A percentile compares a stretch with the other conserved stretches of the same genome.
These are phyloP conservation scores for Prunella vulgaris DNA, from an alignment of 257 asterid genomes.

Conservation along the genomic window DNA sequence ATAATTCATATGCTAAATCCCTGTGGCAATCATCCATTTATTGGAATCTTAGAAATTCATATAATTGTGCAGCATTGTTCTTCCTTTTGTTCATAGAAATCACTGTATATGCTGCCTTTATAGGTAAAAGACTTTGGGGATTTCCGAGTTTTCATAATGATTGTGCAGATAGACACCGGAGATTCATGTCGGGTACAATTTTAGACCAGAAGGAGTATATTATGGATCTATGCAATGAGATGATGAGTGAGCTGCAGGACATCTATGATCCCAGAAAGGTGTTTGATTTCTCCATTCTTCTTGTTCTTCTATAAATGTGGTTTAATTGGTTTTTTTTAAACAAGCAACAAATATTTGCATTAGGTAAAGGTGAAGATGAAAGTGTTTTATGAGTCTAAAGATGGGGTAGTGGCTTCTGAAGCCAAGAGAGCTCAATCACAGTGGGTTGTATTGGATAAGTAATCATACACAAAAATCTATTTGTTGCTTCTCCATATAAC, in stretches of 20 bases:
- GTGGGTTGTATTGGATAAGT: slow-evolving; percentile 92
- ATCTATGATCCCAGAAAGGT: slow-evolving; percentile 67
- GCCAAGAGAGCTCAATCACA: slow-evolving; percentile 57
- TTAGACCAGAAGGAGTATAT: slow-evolving; percentile 67
- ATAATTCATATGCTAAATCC: neutral
- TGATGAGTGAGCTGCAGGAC: slow-evolving; percentile 59
- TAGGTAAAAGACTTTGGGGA: slow-evolving; percentile 62
- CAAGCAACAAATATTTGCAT: neutral
- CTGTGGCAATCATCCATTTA: neutral
- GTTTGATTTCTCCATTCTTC: neutral
- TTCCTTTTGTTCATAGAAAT: slow-evolving; percentile 2
- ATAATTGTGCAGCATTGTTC: neutral
- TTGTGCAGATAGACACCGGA: slow-evolving; percentile 46
- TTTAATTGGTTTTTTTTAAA: neutral
- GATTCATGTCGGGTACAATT: slow-evolving; percentile 50
- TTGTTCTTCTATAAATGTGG: neutral
- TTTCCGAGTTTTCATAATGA: slow-evolving; percentile 53
- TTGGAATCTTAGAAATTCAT: neutral
- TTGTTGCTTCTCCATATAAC: neutral
- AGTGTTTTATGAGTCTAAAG: slow-evolving; percentile 50
- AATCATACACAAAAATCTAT: slow-evolving; percentile 22
- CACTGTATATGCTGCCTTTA: neutral
- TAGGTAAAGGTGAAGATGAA: slow-evolving; percentile 73
- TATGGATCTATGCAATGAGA: slow-evolving; percentile 52
- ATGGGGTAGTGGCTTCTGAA: slow-evolving; percentile 77